Base-by-base conservation (phyloP, 2,329 filamentous ascomycete species). In the Paradendryphiella salina region DNA sequence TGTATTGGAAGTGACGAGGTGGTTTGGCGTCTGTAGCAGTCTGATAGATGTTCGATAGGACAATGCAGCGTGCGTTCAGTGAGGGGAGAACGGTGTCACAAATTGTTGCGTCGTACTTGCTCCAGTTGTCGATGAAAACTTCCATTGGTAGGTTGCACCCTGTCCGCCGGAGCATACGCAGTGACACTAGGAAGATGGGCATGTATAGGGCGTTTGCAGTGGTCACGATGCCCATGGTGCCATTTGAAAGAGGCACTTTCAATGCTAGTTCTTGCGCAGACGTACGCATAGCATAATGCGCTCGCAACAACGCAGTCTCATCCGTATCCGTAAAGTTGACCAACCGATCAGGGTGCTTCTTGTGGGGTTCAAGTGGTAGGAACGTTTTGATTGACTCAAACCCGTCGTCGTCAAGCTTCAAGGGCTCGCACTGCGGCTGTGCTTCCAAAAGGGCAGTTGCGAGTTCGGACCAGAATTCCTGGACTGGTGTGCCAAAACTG, bases 101-200 rank as follows among this genome's bases (percentile, higher is more conserved):
- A 8, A 75, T 60, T n/a, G 67, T 52, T 1, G 61, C 44, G 20
- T 77, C 69, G 57, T 73, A 77, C 33, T 76, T 72, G 21, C 54
- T 51, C 42, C 61, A 61, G 41, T 67, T 60, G 21, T 58, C 68
- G 7, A 77, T 64, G 47, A 77, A 77, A 8, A 77, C 71, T 47
- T 76, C 71, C 3, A 82, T 76, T 0, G 81, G 80, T 7, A 83
- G 66, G 3, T 63, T 73, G 23, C 78, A 80, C 17, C 80, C 80
- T 6, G 75, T 74, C 35, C 76, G 76, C 10, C 81, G 78, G 18
- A 82, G 71, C 75, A 82, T 80, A 9, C 79, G 75, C 15, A 83
- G 66, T 3, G 79, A 77, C 3, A 78, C 76, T 14, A 82, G 58
- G 40, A 80, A 77, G 7, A 80, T 74, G 1, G 79, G 78, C 38